Evolutionary conservation across 768 basidiomycete genomes (phyloP), one percentile per base, ranked within the genome.

Genomic region (Tulasnella sp.): DNA sequence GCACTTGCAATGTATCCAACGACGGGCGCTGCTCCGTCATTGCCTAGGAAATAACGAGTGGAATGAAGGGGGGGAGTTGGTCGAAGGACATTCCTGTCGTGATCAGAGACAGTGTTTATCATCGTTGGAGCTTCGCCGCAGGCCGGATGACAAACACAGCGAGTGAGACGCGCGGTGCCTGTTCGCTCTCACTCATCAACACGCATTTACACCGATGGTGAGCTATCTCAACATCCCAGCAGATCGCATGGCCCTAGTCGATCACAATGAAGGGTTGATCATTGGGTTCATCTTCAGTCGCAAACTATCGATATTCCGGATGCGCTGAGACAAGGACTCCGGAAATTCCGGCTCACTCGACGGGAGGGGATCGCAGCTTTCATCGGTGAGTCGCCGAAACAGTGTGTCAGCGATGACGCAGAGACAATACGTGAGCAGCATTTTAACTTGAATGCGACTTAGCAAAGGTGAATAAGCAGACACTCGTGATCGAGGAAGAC

Each of bases 401-500:
- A 54, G 15, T 29, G 31, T 19, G 58, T 64, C 58, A 64, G 58
- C 58, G 58, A 64, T 64, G 58, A 64, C 58, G 25, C 58, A 64
- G 2, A 64, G 6, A 25, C n/a, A 64, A 64, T 64, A 64, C 29
- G 29, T 31, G 29, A 31, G 58, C 58, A 64, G 31, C 14, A 64
- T n/a, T 31, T 25, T 64, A 25, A 64, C 31, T 25, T 31, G 11
- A 8, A 64, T 19, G 12, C 7, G 12, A 29, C 12, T n/a, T 11
- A 82, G 90, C 96, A 83, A 96, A 96, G 89, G 93, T 96, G 84
- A 91, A 96, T 87, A 96, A 93, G 85, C 83, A 86, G 52, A 86
- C 90, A 80, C 87, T 96, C 76, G 81, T 89, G 79, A 91, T 97
- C 91, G 91, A 92, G 81, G 91, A 93, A 80, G 91, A 90, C 39